Conservation (phyloP, 2,329 filamentous ascomycete genomes). For the Tympanopsis confertula region DNA sequence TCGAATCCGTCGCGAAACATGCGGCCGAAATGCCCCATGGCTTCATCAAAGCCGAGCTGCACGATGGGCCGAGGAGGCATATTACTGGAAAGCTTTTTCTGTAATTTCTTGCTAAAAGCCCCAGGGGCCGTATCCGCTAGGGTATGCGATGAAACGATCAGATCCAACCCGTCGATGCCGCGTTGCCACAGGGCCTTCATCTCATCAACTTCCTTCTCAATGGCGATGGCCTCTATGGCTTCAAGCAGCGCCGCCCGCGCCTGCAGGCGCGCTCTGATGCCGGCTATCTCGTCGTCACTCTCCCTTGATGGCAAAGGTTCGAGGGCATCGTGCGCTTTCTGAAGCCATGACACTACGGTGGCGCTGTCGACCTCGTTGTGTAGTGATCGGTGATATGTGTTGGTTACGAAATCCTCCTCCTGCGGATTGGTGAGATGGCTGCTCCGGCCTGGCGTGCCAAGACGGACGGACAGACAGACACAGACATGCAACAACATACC, state of each 20-base stretch:
- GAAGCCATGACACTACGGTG: constrained; percentile 4
- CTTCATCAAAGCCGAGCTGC: constrained; percentile 60
- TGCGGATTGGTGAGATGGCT: constrained; percentile 18
- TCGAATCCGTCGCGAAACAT: constrained; percentile 64
- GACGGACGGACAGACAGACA: background rate
- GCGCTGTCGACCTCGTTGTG: constrained; percentile 24
- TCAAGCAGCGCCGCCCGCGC: constrained; percentile 54
- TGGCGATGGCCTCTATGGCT: constrained; percentile 35
- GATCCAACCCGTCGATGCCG: constrained; percentile 30
- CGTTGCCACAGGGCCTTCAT: constrained; percentile 29
- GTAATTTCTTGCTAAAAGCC: constrained; percentile 80
- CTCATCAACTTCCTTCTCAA: constrained; percentile 37
- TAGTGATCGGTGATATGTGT: constrained; percentile 73
- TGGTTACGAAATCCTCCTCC: constrained; percentile 95
- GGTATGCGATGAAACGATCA: constrained; percentile 45
- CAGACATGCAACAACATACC: constrained; percentile 29
- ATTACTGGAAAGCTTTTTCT: constrained; percentile 82
- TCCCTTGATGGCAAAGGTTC: too few species aligned
- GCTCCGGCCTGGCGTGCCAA: background rate
- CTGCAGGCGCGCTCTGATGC: constrained; percentile 26
- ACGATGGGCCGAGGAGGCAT: constrained; percentile 88
- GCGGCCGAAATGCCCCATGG: constrained; percentile 56
- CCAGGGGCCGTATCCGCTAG: constrained; percentile 57
- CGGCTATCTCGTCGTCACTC: too few species aligned
- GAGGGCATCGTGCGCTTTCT: too few species aligned